A percentile compares a stretch with the other conserved stretches of the same genome.
Evolutionary conservation across 495 filamentous ascomycete genomes (phyloP).

Genomic region (Monascus purpureus): DNA sequence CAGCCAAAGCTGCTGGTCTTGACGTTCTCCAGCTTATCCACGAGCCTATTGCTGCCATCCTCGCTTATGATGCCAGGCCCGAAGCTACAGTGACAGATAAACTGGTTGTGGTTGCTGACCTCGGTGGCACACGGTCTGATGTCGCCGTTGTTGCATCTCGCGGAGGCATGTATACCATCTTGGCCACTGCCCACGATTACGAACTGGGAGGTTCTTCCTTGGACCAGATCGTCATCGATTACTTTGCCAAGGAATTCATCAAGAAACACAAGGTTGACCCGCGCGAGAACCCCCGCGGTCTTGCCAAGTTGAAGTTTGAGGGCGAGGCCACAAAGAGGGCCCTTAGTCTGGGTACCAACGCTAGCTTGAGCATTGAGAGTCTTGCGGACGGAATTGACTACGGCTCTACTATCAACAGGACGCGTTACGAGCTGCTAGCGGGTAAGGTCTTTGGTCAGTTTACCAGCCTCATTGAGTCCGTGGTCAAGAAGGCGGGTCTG

Average conservation of each 20-base stretch:
- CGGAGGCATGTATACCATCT: constrained; percentile 90
- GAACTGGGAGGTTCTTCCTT: constrained; percentile 70
- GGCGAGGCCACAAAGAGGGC: constrained; percentile 82
- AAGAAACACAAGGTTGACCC: constrained; percentile 90
- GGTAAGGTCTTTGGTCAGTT: constrained; percentile 75
- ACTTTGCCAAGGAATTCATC: constrained; percentile 96
- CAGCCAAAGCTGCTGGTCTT: constrained; percentile 69
- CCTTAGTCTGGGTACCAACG: constrained; percentile 72
- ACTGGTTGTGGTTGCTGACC: constrained; percentile 79
- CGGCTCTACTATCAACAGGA: constrained; percentile 76
- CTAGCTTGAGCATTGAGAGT: constrained; percentile 80
- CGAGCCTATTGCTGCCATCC: constrained; percentile 81
- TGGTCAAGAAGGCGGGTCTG: constrained; percentile 79
- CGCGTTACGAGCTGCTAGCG: constrained; percentile 83
- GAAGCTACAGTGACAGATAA: constrained; percentile 68
- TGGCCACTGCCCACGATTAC: constrained; percentile 91
- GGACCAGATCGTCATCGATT: constrained; percentile 81
- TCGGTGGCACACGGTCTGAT: constrained; percentile 88
- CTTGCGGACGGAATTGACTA: constrained; percentile 82
- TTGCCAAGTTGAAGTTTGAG: constrained; percentile 89
- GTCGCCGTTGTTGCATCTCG: constrained; percentile 78
- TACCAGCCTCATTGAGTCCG: constrained; percentile 67
- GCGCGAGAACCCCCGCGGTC: constrained; percentile 57
- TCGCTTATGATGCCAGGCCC: constrained; percentile 83
- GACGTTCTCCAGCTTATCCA: constrained; percentile 86